Conservation (phyloP, 768 basidiomycete genomes). For the Pholiota conissans region DNA sequence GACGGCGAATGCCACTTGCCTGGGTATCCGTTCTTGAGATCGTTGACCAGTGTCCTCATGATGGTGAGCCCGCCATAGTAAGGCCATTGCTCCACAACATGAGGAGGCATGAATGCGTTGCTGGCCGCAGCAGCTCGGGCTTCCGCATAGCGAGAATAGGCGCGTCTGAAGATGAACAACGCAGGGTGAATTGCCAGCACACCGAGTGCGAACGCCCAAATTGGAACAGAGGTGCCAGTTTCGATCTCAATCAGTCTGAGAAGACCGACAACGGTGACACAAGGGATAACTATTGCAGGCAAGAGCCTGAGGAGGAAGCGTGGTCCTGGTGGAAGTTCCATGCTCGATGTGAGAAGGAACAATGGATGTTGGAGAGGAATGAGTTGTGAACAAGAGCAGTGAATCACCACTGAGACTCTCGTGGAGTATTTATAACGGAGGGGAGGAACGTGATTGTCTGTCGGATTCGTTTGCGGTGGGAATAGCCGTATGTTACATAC, state of each 20-base stretch:
- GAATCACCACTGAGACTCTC: background rate
- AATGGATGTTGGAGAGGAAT: background rate
- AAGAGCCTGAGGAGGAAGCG: conserved; percentile 1
- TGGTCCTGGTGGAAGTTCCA: conserved; percentile 5
- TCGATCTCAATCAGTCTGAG: background rate
- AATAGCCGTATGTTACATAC: conserved; percentile 5
- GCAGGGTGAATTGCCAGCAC: conserved; percentile 5
- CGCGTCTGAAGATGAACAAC: conserved; percentile 6
- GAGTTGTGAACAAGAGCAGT: background rate
- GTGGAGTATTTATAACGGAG: background rate
- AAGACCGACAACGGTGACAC: background rate
- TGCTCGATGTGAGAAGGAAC: background rate
- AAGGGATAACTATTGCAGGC: background rate
- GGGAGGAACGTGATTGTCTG: background rate
- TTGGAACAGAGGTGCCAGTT: background rate
- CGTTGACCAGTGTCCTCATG: conserved; percentile 18
- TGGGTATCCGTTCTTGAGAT: conserved; percentile 32
- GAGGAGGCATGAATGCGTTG: conserved; percentile 34
- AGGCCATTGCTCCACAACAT: conserved; percentile 25
- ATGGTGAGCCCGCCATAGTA: conserved; percentile 18
- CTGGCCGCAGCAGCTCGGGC: conserved; percentile 26
- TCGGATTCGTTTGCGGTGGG: background rate
- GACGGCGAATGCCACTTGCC: conserved; percentile 19
- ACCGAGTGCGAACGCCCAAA: background rate
- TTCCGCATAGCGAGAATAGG: conserved; percentile 20